These are phyloP conservation scores for Brachypodium distachyon DNA, from an alignment of 202 grass and related monocot species.

Conservation along the genomic window DNA sequence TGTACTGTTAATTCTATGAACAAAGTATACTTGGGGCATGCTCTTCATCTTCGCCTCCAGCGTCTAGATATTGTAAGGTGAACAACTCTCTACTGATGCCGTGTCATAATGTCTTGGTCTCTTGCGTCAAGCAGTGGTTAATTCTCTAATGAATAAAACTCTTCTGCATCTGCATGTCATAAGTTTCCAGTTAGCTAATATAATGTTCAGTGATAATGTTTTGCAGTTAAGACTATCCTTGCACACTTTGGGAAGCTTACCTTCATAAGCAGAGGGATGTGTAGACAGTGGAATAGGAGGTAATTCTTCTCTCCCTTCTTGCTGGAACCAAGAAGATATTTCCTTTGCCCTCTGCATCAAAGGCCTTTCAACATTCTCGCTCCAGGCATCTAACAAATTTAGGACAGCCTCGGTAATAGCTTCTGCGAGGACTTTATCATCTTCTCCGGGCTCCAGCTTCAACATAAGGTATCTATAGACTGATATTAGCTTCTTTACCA, in stretches of 20 bases:
- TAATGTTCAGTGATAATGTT: background rate
- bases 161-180: conserved; percentile 40
- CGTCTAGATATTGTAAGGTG: conserved; percentile 12
- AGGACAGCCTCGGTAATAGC: conserved; percentile 39
- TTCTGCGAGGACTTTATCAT: conserved; percentile 40
- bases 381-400: conserved; percentile 10
- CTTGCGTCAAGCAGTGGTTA: conserved; percentile 20
- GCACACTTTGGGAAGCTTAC: conserved; percentile 17
- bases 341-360: conserved; percentile 24
- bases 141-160: conserved; percentile 35
- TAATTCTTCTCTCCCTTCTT: conserved; percentile 20
- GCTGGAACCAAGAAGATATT: conserved; percentile 20
- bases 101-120: conserved; percentile 12
- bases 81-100: background rate
- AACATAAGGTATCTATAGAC: conserved; percentile 40
- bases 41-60: background rate
- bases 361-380: conserved; percentile 20
- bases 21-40: conserved; percentile 18
- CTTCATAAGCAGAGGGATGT: conserved; percentile 26
- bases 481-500: conserved; percentile 30
- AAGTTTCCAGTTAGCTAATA: background rate
- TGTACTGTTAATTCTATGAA: conserved; percentile 27
- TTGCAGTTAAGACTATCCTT: conserved; percentile 3
- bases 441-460: conserved; percentile 49
- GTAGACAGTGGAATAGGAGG: conserved; percentile 19